Evolutionary conservation across 148 eudicot genomes (phyloP).

Genomic region (Camellia granthamiana): DNA sequence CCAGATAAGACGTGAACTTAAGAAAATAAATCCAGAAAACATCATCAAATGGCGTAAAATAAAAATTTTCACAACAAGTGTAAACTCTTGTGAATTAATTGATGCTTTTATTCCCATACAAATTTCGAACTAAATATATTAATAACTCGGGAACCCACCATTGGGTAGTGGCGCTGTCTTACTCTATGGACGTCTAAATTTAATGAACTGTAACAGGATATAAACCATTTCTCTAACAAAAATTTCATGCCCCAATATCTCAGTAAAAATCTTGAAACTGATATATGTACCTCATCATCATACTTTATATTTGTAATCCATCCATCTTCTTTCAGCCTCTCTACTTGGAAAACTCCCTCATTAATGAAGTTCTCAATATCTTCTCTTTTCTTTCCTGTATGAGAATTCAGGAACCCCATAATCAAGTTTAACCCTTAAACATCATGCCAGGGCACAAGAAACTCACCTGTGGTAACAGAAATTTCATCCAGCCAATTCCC

Average conservation of each 20-base stretch:
- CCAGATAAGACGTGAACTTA: no score
- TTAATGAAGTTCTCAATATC: slow-evolving; percentile 74
- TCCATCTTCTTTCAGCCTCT: slow-evolving; percentile 82
- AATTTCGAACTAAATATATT: neutral
- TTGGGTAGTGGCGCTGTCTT: neutral
- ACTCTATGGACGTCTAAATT: neutral
- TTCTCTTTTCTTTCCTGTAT: slow-evolving; percentile 71
- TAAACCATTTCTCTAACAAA: neutral
- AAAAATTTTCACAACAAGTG: neutral
- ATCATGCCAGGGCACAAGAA: slow-evolving; percentile 21
- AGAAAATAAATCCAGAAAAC: neutral
- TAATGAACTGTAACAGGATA: neutral
- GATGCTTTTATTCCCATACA: no score
- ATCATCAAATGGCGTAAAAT: neutral
- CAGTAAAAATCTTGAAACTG: slow-evolving; percentile 3
- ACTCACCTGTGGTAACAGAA: slow-evolving; percentile 66
- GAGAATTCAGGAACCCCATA: slow-evolving; percentile 23
- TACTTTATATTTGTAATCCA: slow-evolving; percentile 90
- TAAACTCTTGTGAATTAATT: neutral
- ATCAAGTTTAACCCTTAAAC: slow-evolving; percentile 10
- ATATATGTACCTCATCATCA: slow-evolving; percentile 74
- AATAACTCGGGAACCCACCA: neutral
- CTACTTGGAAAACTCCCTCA: slow-evolving; percentile 81
- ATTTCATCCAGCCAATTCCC: slow-evolving; percentile 83
- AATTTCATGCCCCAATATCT: neutral